Evolutionary conservation across 202 grass and related monocot species (phyloP).

Genomic region (Sporobolus alterniflorus): DNA sequence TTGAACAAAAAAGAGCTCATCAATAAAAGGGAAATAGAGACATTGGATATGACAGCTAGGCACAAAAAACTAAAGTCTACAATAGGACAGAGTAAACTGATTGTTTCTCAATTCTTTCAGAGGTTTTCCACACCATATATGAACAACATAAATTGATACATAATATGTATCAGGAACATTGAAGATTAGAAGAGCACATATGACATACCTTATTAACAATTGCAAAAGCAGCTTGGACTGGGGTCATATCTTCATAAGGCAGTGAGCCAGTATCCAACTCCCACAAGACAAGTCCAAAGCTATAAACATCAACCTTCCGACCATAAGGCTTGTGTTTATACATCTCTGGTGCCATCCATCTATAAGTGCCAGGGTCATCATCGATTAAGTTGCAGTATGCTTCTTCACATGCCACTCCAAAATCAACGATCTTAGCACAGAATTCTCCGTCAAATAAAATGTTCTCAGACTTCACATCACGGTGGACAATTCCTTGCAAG

Average conservation of each 20-base stretch:
- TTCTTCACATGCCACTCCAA: slow-evolving; percentile 89
- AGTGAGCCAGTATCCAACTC: slow-evolving; percentile 78
- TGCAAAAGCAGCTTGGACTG: slow-evolving; percentile 90
- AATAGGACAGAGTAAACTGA: slow-evolving; percentile 2
- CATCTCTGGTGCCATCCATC: slow-evolving; percentile 99
- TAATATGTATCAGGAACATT: background rate
- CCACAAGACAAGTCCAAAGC: slow-evolving; percentile 91
- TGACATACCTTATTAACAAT: slow-evolving; percentile 98
- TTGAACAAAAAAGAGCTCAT: background rate
- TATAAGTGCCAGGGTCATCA: slow-evolving; percentile 87
- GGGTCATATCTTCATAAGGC: slow-evolving; percentile 92
- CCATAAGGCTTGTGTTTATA: slow-evolving; percentile 80
- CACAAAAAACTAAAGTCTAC: background rate
- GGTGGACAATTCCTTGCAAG: slow-evolving; percentile 83
- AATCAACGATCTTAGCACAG: slow-evolving; percentile 83
- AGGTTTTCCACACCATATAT: background rate
- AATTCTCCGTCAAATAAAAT: slow-evolving; percentile 86
- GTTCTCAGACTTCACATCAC: slow-evolving; percentile 96
- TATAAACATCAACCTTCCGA: slow-evolving; percentile 92
- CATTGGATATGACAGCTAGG: background rate
- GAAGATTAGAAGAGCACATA: background rate
- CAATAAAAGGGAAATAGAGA: background rate
- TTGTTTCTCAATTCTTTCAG: background rate
- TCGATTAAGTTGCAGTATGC: slow-evolving; percentile 55
- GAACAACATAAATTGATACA: background rate